Conservation (phyloP, 192 early-diverging fungal species). For the Funneliformis mosseae region DNA sequence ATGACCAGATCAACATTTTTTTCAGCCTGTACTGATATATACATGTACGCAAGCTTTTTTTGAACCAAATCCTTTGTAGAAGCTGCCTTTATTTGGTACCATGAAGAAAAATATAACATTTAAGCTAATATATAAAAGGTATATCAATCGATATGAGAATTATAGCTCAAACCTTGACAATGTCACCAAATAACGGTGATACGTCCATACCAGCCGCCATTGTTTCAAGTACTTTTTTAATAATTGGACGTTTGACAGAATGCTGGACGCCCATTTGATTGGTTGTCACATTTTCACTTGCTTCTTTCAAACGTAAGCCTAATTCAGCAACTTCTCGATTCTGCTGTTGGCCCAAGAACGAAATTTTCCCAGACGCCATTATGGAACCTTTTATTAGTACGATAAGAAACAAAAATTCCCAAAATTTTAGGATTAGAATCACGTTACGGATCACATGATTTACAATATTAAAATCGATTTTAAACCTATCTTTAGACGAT, state of each 20-base stretch:
- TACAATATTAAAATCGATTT: too few species aligned
- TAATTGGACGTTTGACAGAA: constrained; percentile 13
- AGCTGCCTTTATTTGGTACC: constrained; percentile 30
- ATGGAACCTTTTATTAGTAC: too few species aligned
- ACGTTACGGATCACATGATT: too few species aligned
- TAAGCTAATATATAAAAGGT: neutral
- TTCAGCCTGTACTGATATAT: constrained; percentile 38
- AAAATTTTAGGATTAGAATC: too few species aligned
- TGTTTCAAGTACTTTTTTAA: constrained; percentile 37
- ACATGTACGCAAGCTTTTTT: constrained; percentile 42
- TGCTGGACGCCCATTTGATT: neutral
- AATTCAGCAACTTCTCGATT: constrained; percentile 10
- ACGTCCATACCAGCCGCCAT: constrained; percentile 48
- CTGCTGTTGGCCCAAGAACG: constrained; percentile 4
- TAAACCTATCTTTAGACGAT: too few species aligned
- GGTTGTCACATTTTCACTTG: constrained; percentile 19
- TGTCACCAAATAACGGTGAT: constrained; percentile 40
- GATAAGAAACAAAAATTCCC: too few species aligned
- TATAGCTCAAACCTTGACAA: constrained; percentile 40
- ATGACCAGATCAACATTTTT: constrained; percentile 42
- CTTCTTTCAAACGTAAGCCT: neutral
- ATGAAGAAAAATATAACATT: neutral
- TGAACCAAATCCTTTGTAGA: constrained; percentile 44
- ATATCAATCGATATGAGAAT: neutral
- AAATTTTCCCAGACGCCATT: neutral